A percentile compares a stretch with the other conserved stretches of the same genome.
Evolutionary conservation across 768 basidiomycete species (phyloP).

Genomic region (Lactarius sanguifluus): DNA sequence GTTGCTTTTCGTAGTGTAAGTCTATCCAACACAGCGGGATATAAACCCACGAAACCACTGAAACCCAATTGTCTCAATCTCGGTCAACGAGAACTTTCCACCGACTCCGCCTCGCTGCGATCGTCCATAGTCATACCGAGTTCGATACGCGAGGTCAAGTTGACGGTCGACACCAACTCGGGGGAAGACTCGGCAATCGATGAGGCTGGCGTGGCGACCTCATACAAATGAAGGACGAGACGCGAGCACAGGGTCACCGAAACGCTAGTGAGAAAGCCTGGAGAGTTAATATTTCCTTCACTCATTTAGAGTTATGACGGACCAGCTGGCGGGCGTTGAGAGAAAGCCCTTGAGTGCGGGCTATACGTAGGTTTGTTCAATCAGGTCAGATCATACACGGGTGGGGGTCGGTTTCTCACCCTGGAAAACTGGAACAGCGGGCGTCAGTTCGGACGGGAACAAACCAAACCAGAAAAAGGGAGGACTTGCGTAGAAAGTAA

Average conservation of each 20-base stretch:
- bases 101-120: neutral
- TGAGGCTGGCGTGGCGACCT: slow-evolving; percentile 34
- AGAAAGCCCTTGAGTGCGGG: slow-evolving; percentile 47
- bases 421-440: slow-evolving; percentile 26
- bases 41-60: neutral
- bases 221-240: slow-evolving; percentile 55
- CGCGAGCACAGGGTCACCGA: slow-evolving; percentile 55
- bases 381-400: slow-evolving; percentile 30
- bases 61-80: neutral
- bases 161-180: slow-evolving; percentile 25
- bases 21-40: neutral
- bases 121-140: neutral
- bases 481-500: slow-evolving; percentile 40
- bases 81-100: too few species aligned
- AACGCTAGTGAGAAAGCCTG: slow-evolving; percentile 36
- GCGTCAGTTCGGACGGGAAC: slow-evolving; percentile 10
- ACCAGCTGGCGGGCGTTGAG: slow-evolving; percentile 53
- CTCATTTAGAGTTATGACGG: slow-evolving; percentile 21
- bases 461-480: neutral
- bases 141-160: slow-evolving; percentile 31
- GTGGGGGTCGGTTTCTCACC: slow-evolving; percentile 26
- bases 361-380: slow-evolving; percentile 35
- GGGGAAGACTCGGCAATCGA: neutral
- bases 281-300: neutral
- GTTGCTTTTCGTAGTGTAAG: neutral